Percentiles rank a stretch among this genome's conserved stretches.
Evolutionary conservation across 768 basidiomycete genomes (phyloP).

Genomic region (Multifurca ochricompacta): DNA sequence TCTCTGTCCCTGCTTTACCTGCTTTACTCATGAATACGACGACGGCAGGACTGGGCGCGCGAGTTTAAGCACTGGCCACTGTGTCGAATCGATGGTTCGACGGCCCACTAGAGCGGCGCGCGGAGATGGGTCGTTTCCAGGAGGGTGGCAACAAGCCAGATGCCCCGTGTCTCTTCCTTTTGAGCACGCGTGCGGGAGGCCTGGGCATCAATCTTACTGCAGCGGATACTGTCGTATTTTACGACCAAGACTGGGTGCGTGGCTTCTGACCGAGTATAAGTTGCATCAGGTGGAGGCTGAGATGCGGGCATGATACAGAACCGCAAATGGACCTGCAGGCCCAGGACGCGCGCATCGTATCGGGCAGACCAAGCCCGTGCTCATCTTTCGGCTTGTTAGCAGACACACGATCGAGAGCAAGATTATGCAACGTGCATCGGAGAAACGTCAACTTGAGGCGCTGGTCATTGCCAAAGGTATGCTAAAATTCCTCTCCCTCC

Average conservation of each 20-base stretch:
- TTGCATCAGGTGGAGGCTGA: neutral
- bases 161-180: constrained; percentile 68
- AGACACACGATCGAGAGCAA: constrained; percentile 87
- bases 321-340: constrained; percentile 95
- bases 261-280: constrained; percentile 20
- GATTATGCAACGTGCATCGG: constrained; percentile 80
- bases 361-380: constrained; percentile 85
- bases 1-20: neutral
- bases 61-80: constrained; percentile 76
- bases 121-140: constrained; percentile 84
- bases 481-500: neutral
- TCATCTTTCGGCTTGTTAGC: constrained; percentile 82
- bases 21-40: neutral
- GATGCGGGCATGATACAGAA: constrained; percentile 42
- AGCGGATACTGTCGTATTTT: constrained; percentile 90
- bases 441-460: constrained; percentile 87
- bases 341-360: constrained; percentile 95
- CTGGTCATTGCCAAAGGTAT: constrained; percentile 89
- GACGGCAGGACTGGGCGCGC: constrained; percentile 73
- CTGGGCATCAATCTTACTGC: constrained; percentile 74
- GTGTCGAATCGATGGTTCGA: constrained; percentile 90
- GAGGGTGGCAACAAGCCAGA: constrained; percentile 49
- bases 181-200: constrained; percentile 75
- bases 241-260: constrained; percentile 84
- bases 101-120: constrained; percentile 73